These are phyloP conservation scores for Candida xiaguanensis DNA, from an alignment of 805 yeast species.

Conservation along the genomic window DNA sequence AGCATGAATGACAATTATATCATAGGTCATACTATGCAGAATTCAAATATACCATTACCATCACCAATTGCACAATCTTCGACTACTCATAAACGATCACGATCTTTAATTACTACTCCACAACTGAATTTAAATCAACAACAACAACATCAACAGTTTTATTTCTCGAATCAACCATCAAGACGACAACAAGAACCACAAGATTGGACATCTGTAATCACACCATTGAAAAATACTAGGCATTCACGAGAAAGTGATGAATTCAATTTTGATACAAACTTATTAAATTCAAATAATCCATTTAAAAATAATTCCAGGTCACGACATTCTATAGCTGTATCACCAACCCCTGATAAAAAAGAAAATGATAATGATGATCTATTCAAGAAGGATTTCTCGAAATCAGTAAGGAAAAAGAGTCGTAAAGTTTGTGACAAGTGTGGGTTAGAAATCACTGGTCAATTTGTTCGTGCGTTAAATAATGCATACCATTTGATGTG, in stretches of 20 bases:
- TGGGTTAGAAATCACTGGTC: constrained; percentile 47
- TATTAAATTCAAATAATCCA: constrained; percentile 8
- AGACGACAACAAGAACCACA: neutral
- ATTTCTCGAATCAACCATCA: neutral
- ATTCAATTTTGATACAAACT: constrained; percentile 1
- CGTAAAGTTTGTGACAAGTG: constrained; percentile 34
- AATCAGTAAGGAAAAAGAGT: constrained; percentile 7
- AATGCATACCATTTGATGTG: constrained; percentile 82
- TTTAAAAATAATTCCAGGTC: constrained; percentile 3
- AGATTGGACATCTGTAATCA: neutral
- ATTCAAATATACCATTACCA: neutral
- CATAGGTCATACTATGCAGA: neutral
- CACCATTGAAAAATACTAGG: neutral
- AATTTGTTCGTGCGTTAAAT: constrained; percentile 80
- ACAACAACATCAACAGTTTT: neutral
- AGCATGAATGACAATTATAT: neutral
- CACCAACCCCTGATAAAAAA: constrained; percentile 14
- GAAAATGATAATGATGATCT: neutral
- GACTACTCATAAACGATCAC: constrained; percentile 1
- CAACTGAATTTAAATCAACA: neutral
- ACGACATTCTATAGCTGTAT: constrained; percentile 27
- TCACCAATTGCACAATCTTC: neutral
- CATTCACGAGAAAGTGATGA: neutral
- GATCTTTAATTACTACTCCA: constrained; percentile 1
- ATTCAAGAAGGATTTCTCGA: neutral